Conservation (phyloP, 2,329 filamentous ascomycete genomes). For the Penicillium paneum region DNA sequence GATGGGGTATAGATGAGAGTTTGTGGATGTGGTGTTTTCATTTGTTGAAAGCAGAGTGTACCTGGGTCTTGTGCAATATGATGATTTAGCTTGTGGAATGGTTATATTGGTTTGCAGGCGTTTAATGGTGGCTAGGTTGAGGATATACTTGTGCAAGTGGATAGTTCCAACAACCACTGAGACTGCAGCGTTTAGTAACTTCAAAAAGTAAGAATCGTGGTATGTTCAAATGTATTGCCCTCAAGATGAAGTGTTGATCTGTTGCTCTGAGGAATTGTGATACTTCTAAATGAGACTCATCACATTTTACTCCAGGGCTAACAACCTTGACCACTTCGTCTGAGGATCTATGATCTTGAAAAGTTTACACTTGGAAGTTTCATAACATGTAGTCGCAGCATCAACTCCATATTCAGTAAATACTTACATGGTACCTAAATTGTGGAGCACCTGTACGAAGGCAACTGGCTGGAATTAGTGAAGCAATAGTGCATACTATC, state of each 20-base stretch:
- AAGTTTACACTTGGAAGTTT: neutral
- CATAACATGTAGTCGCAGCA: neutral
- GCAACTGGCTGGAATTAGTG: neutral
- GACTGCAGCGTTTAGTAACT: neutral
- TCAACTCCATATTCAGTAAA: neutral
- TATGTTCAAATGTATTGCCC: neutral
- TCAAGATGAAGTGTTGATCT: no score
- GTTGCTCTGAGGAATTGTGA: no score
- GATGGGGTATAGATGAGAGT: neutral
- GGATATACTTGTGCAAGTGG: neutral
- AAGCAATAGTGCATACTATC: neutral
- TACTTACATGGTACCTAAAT: neutral
- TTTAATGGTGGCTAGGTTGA: neutral
- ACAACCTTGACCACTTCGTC: neutral
- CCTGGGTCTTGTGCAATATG: neutral
- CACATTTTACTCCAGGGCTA: neutral
- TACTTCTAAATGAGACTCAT: neutral
- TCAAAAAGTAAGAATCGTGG: neutral
- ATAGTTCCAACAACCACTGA: neutral
- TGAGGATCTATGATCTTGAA: neutral
- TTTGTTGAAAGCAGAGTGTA: neutral
- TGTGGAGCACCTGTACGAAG: no score
- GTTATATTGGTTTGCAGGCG: neutral
- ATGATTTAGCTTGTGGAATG: neutral
- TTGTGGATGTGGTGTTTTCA: neutral